Base-by-base conservation (phyloP, 306 rosid species). In the Quercus agrifolia region DNA sequence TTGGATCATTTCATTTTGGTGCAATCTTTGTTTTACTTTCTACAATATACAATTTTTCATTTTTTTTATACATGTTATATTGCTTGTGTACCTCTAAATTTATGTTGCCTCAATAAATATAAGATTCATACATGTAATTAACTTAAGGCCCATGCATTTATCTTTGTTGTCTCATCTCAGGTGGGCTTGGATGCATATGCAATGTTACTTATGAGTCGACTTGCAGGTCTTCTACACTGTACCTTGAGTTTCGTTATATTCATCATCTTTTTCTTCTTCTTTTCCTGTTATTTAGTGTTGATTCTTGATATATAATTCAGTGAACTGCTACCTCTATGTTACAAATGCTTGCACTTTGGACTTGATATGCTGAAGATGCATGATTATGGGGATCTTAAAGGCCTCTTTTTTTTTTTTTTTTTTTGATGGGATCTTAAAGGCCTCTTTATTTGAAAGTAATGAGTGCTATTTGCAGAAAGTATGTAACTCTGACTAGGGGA, bases 121-220 rank as follows among this genome's bases (percentile, higher is more conserved):
- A 30, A 17, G 33, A 4, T 31, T 19, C 5, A 13, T 49, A 41
- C 15, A 17, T 64, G 17, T 15, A 28, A 66, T 13, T 66, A 66
- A 33, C 35, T 18, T 3, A 67, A 18, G 52, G 51, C 72, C 38
- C 14, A 67, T 75, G 56, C 41, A 75, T 61, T 83, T 74, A 11
- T 27, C 18, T 78, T 63, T 66, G 58, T 67, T 73, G 67, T 44
- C 38, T 76, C 35, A 46, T 86, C 71, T 84, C 90, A 95, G 99
- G 87, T 83, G 90, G 55, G 70, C 91, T 85, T 83, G 99, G 97
- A 78, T 95, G 97, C 82, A 86, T 95, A 89, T 95, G 99, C 89
- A 90, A 89, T 79, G 89, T 91, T 66, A 86, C 88, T 18, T 76
- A 86, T 63, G 89, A 91, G 67, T 88, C 99, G 21, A 78, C 75